These are phyloP conservation scores for Rhynchospora pubera DNA, from an alignment of 176 grass and related monocot species.

Conservation along the genomic window DNA sequence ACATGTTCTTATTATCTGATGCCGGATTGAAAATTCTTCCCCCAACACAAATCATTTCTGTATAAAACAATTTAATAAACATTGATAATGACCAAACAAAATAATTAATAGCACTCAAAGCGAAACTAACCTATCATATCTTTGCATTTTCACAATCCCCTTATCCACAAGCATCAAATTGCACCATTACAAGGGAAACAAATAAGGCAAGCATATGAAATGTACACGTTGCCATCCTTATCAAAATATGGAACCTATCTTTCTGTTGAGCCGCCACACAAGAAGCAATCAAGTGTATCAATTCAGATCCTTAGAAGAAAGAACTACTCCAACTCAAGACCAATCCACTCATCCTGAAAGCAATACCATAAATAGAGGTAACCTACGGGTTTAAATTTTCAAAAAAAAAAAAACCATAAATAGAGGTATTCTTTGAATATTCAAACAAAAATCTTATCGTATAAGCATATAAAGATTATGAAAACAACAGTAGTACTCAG, in stretches of 20 bases:
- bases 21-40: too few species aligned
- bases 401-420: too few species aligned
- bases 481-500: neutral
- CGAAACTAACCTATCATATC: neutral
- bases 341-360: constrained; percentile 17
- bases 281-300: neutral
- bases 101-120: neutral
- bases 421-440: neutral
- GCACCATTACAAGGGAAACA: constrained; percentile 1
- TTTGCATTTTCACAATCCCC: neutral
- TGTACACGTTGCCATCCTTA: neutral
- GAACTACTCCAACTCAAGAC: neutral
- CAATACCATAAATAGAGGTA: neutral
- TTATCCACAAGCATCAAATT: constrained; percentile 10
- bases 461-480: neutral
- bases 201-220: neutral
- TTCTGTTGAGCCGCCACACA: constrained; percentile 2
- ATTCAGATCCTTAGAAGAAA: constrained; percentile 14
- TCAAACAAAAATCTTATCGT: neutral
- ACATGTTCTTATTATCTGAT: too few species aligned
- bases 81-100: neutral
- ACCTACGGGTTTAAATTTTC: too few species aligned
- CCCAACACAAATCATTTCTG: too few species aligned
- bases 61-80: neutral
- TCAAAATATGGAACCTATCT: neutral